phyloP scores from a whole-genome alignment of 2,329 filamentous ascomycete genomes.

The Aspergillus floridensis region DNA sequence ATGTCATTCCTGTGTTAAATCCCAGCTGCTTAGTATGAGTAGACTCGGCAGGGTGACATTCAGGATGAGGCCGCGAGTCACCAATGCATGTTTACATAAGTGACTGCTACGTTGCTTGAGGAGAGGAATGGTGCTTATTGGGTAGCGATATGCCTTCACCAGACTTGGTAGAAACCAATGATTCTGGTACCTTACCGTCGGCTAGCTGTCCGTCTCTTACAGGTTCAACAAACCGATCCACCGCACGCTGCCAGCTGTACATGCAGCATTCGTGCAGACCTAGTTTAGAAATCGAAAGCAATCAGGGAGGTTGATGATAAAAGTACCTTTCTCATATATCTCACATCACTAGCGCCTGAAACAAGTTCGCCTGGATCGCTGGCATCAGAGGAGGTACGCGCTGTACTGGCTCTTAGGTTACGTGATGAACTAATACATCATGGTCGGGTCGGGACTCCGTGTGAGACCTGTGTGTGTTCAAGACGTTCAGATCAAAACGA shows the following conservation, averaged over 20 bases:
- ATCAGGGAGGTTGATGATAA: neutral
- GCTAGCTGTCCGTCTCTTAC: conserved; percentile 19
- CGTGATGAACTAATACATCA: neutral
- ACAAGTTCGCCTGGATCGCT: no score
- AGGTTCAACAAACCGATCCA: conserved; percentile 11
- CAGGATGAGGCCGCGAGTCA: neutral
- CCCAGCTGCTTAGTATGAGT: neutral
- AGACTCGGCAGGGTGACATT: neutral
- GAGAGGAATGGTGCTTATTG: neutral
- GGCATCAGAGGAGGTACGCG: neutral
- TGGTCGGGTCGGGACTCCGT: neutral
- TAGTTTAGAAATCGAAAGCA: neutral
- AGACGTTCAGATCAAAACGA: no score
- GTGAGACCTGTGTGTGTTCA: neutral
- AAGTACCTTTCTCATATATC: neutral
- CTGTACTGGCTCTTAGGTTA: neutral
- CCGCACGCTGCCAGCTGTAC: conserved; percentile 14
- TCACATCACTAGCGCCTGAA: neutral
- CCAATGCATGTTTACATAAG: neutral
- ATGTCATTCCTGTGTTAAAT: neutral
- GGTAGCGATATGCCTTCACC: neutral
- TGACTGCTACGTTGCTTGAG: neutral
- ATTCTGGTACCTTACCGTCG: conserved; percentile 1
- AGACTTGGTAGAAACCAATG: neutral
- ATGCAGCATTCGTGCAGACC: neutral